Evolutionary conservation across 805 yeast species (phyloP), one percentile per base, ranked within the genome.

Genomic region (Komagataella populi): DNA sequence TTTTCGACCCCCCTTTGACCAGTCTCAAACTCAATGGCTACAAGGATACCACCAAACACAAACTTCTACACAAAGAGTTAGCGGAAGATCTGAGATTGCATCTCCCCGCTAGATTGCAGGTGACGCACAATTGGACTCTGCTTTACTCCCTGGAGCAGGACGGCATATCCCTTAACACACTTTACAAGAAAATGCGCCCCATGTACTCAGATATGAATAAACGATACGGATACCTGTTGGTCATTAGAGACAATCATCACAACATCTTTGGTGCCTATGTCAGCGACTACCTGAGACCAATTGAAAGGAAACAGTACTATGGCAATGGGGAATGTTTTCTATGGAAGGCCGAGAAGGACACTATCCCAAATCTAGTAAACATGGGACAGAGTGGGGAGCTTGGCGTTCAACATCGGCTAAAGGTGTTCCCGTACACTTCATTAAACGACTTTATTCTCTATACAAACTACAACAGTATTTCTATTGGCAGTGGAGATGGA

Each of bases 281-380:
- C 48, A 88, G 88, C 63, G 96, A 87, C 57, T 71, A 76, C 51
- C 73, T 86, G 53, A 80, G 77, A 53, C 84, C 89, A 1, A 76
- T 82, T 52, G 95, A 87, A 49, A 77, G 77, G 49, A 79, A 78
- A 59, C 73, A 87, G 52, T 91, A 82, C 67, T 85, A 83, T 58
- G 99, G 99, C 0, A 90, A 90, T 66, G 96, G 97, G 0, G 96
- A 91, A 64, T 89, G 98, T 61, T 90, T 93, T 59, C 71, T 91
- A 20, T 91, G 96, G 96, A 85, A 83, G 56, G 60, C 77, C n/a
- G 85, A 79, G 55, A 66, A 62, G 30, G 71, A 72, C 6, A 66
- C 65, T 30, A 63, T 66, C 50, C 63, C 66, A 57, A 56, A 59
- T 55, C 53, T 59, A 36, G 54, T 59, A 4, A 48, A 49, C 7